Conservation (phyloP, 495 filamentous ascomycete genomes). For the Aspergillus olivimuriae region DNA sequence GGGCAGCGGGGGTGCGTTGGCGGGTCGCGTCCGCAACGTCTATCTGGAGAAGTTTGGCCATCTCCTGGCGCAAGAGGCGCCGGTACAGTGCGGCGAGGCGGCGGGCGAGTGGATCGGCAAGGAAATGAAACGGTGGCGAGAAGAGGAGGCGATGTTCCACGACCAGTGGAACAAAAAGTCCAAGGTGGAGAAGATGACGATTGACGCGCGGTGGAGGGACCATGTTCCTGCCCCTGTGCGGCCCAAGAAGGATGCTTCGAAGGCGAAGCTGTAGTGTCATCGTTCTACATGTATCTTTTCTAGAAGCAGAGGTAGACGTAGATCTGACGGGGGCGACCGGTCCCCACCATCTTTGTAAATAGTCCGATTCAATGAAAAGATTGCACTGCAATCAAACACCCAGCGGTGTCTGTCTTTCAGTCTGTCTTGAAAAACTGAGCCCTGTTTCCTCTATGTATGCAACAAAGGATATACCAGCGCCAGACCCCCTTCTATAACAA, state of each 20-base stretch:
- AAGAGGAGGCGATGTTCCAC: slow-evolving; percentile 54
- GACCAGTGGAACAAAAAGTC: slow-evolving; percentile 45
- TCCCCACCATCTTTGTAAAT: too few species aligned
- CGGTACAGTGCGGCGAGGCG: slow-evolving; percentile 55
- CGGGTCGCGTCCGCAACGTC: slow-evolving; percentile 65
- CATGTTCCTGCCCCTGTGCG: slow-evolving; percentile 40
- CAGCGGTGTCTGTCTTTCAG: too few species aligned
- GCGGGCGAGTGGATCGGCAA: slow-evolving; percentile 55
- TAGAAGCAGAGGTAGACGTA: too few species aligned
- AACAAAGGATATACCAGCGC: too few species aligned
- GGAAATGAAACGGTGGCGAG: slow-evolving; percentile 58
- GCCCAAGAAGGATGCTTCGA: slow-evolving; percentile 22
- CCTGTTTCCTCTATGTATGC: too few species aligned
- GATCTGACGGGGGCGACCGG: too few species aligned
- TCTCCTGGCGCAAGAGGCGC: slow-evolving; percentile 76
- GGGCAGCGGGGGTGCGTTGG: slow-evolving; percentile 37
- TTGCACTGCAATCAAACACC: too few species aligned
- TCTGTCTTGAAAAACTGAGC: too few species aligned
- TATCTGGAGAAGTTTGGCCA: slow-evolving; percentile 66
- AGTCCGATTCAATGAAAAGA: too few species aligned
- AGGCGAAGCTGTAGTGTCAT: slow-evolving; percentile 29
- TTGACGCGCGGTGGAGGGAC: slow-evolving; percentile 52
- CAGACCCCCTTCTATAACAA: too few species aligned
- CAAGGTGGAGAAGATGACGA: slow-evolving; percentile 48
- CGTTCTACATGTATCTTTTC: background rate